phyloP scores from a whole-genome alignment of 257 asterid genomes.

The Solanum ossicruentum region DNA sequence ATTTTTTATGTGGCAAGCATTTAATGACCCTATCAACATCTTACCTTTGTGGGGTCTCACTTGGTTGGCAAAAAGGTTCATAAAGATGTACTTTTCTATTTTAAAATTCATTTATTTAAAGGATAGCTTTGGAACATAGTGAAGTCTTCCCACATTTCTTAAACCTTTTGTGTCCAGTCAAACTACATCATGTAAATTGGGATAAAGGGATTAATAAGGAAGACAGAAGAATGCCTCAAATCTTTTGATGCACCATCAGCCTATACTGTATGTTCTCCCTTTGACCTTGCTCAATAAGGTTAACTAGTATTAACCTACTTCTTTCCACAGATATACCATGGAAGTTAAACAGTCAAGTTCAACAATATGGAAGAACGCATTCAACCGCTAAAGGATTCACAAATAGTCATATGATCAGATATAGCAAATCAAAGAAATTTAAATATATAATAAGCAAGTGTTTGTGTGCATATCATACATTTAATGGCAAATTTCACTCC shows the following conservation, averaged over 20 bases:
- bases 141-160: neutral
- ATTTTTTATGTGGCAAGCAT: neutral
- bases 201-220: neutral
- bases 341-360: neutral
- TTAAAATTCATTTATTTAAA: accelerated
- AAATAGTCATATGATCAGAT: neutral
- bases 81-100: neutral
- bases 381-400: neutral
- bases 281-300: neutral
- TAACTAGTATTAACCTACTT: neutral
- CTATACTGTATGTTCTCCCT: neutral
- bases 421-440: neutral
- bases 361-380: neutral
- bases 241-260: neutral
- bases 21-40: neutral
- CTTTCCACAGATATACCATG: neutral
- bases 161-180: neutral
- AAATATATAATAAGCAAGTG: neutral
- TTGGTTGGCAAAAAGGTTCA: neutral
- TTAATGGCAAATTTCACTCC: slow-evolving; percentile 77
- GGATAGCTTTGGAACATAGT: neutral
- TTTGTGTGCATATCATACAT: slow-evolving; percentile 26
- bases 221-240: neutral
- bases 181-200: neutral
- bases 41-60: neutral